These are phyloP conservation scores for Rosellinia necatrix DNA, from an alignment of 2,329 filamentous ascomycete species.

Conservation along the genomic window DNA sequence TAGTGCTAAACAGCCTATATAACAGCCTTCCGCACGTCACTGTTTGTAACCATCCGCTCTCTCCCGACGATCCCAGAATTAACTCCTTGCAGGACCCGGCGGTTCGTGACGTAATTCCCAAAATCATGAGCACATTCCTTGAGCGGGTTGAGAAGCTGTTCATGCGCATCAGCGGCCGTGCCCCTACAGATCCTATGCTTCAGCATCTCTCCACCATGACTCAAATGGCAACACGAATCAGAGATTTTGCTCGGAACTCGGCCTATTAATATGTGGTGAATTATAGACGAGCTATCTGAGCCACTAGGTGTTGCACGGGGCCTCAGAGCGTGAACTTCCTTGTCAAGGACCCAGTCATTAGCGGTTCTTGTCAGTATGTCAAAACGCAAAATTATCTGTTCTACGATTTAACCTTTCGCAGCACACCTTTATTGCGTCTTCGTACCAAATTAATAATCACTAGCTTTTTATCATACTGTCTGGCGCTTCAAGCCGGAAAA, in stretches of 20 bases:
- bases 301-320: not conserved
- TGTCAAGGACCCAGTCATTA: not conserved
- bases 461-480: slow-evolving; percentile 1
- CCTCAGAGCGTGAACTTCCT: not conserved
- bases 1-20: slow-evolving; percentile 60
- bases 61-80: slow-evolving; percentile 33
- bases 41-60: slow-evolving; percentile 48
- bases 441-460: slow-evolving; percentile 5
- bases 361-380: slow-evolving; percentile 15
- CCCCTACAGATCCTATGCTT: slow-evolving; percentile 53
- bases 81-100: slow-evolving; percentile 53
- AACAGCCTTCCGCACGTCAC: slow-evolving; percentile 50
- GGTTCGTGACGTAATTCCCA: slow-evolving; percentile 59
- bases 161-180: slow-evolving; percentile 53
- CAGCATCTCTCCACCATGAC: slow-evolving; percentile 54
- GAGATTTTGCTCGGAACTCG: slow-evolving; percentile 31
- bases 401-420: not conserved
- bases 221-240: slow-evolving; percentile 36
- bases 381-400: not conserved
- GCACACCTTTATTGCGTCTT: slow-evolving; percentile 16
- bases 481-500: slow-evolving; percentile 1
- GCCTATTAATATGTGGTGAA: slow-evolving; percentile 30
- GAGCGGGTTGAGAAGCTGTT: slow-evolving; percentile 58
- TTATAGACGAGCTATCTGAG: not conserved
- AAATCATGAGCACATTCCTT: slow-evolving; percentile 60